Evolutionary conservation across 2,329 filamentous ascomycete genomes (phyloP).

Genomic region (Colletotrichum somersetense): DNA sequence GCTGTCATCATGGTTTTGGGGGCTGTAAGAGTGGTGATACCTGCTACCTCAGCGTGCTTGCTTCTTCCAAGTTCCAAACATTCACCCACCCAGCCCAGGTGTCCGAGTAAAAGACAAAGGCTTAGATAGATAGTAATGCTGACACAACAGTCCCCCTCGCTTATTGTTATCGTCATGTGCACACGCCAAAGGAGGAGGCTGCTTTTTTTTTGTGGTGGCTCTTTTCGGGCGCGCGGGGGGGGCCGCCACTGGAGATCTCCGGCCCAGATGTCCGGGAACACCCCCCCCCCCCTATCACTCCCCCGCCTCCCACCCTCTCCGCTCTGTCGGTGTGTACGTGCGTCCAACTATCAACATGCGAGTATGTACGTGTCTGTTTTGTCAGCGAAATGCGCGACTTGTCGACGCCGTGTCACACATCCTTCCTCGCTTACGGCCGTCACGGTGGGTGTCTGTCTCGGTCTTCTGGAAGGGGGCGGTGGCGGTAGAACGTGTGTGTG

Average conservation of each 20-base stretch:
- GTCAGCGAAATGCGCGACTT: background rate
- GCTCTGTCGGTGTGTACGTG: background rate
- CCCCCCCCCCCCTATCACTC: too few relatives aligned
- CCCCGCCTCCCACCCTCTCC: background rate
- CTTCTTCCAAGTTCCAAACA: too few relatives aligned
- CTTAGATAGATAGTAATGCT: too few relatives aligned
- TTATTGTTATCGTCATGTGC: too few relatives aligned
- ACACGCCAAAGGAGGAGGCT: too few relatives aligned
- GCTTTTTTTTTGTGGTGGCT: background rate
- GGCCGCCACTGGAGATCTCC: slow-evolving; percentile 6
- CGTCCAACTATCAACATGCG: background rate
- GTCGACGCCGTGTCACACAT: background rate
- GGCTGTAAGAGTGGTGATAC: too few relatives aligned
- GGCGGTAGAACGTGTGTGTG: background rate
- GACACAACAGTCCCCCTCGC: too few relatives aligned
- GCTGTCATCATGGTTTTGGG: background rate
- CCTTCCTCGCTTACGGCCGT: background rate
- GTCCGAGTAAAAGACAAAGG: too few relatives aligned
- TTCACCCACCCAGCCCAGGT: too few relatives aligned
- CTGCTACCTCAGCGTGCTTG: too few relatives aligned
- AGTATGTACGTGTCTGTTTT: background rate
- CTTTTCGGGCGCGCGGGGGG: background rate
- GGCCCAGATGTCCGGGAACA: slow-evolving; percentile 18
- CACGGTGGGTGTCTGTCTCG: background rate
- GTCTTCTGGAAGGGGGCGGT: background rate